These are phyloP conservation scores for Schizosaccharomyces japonicus DNA, from an alignment of 805 yeast genomes.

Conservation along the genomic window DNA sequence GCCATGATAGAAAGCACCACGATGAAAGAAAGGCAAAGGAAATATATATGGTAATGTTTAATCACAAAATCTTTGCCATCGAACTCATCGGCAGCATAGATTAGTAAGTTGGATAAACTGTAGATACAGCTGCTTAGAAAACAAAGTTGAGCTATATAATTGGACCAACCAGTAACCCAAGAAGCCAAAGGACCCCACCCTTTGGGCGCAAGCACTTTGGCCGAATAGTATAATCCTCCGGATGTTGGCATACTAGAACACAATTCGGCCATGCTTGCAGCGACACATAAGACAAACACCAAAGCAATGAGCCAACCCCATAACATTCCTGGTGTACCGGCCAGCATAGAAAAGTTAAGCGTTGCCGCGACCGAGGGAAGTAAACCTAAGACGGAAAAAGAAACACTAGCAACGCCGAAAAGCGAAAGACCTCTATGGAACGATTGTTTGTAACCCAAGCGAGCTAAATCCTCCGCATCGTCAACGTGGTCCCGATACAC, in stretches of 20 bases:
- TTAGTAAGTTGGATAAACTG: conserved; percentile 32
- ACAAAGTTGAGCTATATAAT: conserved; percentile 41
- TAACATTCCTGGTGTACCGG: conserved; percentile 37
- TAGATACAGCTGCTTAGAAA: conserved; percentile 36
- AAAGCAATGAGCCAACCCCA: conserved; percentile 37
- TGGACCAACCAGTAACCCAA: conserved; percentile 41
- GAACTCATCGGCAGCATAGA: conserved; percentile 26
- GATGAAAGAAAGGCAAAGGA: conserved; percentile 31
- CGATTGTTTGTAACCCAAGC: conserved; percentile 51
- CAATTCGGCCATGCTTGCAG: conserved; percentile 37
- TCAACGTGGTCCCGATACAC: too few species aligned
- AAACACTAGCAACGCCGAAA: conserved; percentile 43
- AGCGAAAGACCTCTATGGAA: conserved; percentile 36
- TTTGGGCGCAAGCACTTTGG: conserved; percentile 33
- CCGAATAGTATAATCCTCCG: conserved; percentile 46
- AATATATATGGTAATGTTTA: conserved; percentile 27
- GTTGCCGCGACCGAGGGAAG: conserved; percentile 41
- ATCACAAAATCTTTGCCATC: conserved; percentile 21
- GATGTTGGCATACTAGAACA: conserved; percentile 41
- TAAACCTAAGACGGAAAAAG: conserved; percentile 37
- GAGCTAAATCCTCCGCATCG: too few species aligned
- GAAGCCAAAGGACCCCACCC: conserved; percentile 29
- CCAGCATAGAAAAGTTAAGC: conserved; percentile 29
- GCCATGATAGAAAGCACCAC: conserved; percentile 25
- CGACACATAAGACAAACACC: conserved; percentile 30